Base-by-base conservation (phyloP, 768 basidiomycete genomes). In the Coprinellus micaceus region DNA sequence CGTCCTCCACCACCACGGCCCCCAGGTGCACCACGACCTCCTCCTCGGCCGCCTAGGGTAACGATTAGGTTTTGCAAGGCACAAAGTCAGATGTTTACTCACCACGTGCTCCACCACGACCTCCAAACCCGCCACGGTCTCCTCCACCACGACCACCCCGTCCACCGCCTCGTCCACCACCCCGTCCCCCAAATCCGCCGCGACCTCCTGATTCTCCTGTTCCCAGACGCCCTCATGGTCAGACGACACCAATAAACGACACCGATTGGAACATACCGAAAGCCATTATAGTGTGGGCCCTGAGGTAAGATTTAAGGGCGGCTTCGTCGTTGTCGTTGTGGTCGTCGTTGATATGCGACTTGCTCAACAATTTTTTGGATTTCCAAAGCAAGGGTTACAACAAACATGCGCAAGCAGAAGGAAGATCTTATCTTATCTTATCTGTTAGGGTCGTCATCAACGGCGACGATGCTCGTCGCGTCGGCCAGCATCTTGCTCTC, bases 141-240 rank as follows among this genome's bases (percentile, higher is more conserved):
- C 77, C 73, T 53, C 78, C 67, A 9, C 74, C 72, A 44, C 81
- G 69, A 54, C 77, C 70, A n/a, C 73, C 73, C 54, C 74, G 62
- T 24, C 74, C 71, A 57, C 77, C 77, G 37, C 74, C 66, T 40
- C 74, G 66, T 13, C 74, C 73, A 46, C 77, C 75, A 30, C 75
- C 64, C 21, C 77, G 63, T 51, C 69, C 62, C 53, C 67, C 69
- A 56, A 70, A 66, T 59, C 76, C 73, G 49, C 79, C 76, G 48
- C 82, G 69, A 60, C 80, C 79, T 53, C 91, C 91, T 70, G 88
- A 79, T 75, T 73, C 75, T 64, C 78, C 78, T 78, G 53, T 9
- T 9, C 9, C 36, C 36, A n/a, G n/a, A 37, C 17, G 37, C 39
- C 28, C 3, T 21, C 13, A 22, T 49, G 21, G 26, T 21, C 25